A percentile compares a stretch with the other conserved stretches of the same genome.
phyloP scores from a whole-genome alignment of 495 filamentous ascomycete species.

The Penicillium subrubescens region DNA sequence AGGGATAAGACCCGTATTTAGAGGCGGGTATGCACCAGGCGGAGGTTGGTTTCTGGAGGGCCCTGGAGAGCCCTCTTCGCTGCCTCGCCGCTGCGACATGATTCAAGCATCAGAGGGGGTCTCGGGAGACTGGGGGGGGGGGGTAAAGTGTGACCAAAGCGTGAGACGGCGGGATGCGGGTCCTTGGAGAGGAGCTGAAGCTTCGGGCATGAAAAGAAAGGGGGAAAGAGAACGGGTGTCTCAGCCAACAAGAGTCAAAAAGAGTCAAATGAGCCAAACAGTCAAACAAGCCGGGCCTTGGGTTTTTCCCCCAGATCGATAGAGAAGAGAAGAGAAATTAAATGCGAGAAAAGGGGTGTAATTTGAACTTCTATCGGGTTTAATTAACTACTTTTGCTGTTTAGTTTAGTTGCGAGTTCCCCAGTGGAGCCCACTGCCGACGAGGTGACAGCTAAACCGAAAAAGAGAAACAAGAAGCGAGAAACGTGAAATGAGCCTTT shows the following conservation, averaged over 20 bases:
- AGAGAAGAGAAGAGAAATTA: conserved; percentile 6
- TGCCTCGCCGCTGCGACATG: conserved; percentile 48
- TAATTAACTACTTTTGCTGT: background rate
- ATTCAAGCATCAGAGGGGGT: conserved; percentile 37
- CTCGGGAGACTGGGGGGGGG: conserved; percentile 16
- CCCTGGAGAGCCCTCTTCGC: conserved; percentile 28
- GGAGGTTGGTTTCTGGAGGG: conserved; percentile 19
- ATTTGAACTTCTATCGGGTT: conserved; percentile 9
- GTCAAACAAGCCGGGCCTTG: background rate
- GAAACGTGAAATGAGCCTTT: conserved; percentile 1
- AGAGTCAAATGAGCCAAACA: background rate
- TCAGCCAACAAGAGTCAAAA: conserved; percentile 13
- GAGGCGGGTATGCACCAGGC: conserved; percentile 17
- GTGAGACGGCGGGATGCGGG: conserved; percentile 19
- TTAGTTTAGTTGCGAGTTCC: conserved; percentile 8
- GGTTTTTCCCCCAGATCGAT: background rate
- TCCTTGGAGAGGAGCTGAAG: conserved; percentile 27
- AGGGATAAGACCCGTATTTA: conserved; percentile 33
- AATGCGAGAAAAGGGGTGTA: conserved; percentile 2
- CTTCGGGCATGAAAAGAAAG: conserved; percentile 21
- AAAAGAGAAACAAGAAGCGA: conserved; percentile 1
- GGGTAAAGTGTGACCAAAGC: conserved; percentile 16
- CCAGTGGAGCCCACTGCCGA: conserved; percentile 19
- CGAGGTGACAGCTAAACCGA: conserved; percentile 19
- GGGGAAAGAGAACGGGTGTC: conserved; percentile 9